Base-by-base conservation (phyloP, 345 rosid species). In the Isatis tinctoria region DNA sequence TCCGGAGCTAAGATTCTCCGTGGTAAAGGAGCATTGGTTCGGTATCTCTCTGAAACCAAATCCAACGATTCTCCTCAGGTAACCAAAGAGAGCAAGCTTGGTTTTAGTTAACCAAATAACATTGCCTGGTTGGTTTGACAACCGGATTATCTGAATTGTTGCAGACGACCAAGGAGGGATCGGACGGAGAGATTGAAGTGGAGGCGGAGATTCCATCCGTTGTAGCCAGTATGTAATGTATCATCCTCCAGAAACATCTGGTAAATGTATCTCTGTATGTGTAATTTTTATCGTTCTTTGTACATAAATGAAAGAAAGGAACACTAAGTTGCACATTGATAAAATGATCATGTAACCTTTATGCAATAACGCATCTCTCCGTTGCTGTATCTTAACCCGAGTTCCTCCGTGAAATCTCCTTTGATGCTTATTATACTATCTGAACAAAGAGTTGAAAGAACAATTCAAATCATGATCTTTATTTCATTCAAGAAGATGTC, bases 1-100 rank as follows among this genome's bases (percentile, higher is more conserved):
- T 37, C 24, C 4, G 95, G 95, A 37, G 98, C 96, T 28, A 92
- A 89, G 84, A 89, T 92, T 79, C 97, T 96, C 40, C 79, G 86
- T 16, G 96, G 98, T 3, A 81, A 83, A 76, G 95, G 95, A 13
- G 89, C 99, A 60, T 83, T 90, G 70, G 87, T 70, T 70, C 84
- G 70, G 2, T 96, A 89, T 53, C 87, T 92, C 70, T 84, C 87
- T 0, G 76, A 87, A 76, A 70, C 77, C 45, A 81, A 83, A 67
- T 71, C 47, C 47, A 86, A 86, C 61, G 78, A 74, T 57, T 78
- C 78, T 67, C 72, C 69, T 36, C 67, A 73, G 74, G 77, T 78
- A 14, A n/a, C 18, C 14, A 2, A 33, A 53, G 17, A 60, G 48
- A 49, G 2, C 36, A 60, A 6, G 41, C 49, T 26, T 22, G 14